phyloP scores from a whole-genome alignment of 352 stramenopile genomes.

The Phytopythium ostracodes region DNA sequence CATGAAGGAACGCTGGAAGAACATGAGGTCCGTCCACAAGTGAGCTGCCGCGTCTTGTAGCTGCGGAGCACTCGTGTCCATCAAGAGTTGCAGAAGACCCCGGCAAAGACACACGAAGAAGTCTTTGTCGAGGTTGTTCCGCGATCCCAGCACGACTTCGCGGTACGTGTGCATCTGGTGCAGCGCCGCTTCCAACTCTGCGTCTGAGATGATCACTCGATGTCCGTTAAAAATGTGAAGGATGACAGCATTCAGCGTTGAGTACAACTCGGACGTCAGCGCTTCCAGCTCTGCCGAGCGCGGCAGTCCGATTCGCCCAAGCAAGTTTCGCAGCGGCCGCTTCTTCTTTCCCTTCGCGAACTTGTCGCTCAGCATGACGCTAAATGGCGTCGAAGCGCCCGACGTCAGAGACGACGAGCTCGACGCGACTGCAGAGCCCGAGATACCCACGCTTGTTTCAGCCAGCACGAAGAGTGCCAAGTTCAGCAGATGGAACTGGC shows the following conservation, averaged over 20 bases:
- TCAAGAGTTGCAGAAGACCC: conserved; percentile 53
- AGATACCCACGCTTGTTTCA: conserved; percentile 35
- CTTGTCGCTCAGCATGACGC: conserved; percentile 50
- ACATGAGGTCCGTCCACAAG: conserved; percentile 68
- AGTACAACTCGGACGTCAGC: conserved; percentile 46
- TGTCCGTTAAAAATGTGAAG: conserved; percentile 59
- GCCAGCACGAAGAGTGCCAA: conserved; percentile 55
- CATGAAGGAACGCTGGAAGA: conserved; percentile 50
- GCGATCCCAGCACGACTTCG: conserved; percentile 48
- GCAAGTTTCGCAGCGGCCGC: conserved; percentile 38
- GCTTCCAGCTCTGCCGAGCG: conserved; percentile 51
- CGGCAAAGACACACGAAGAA: conserved; percentile 67
- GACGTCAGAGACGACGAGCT: not conserved
- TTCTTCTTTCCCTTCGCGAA: conserved; percentile 51
- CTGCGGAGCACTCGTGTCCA: conserved; percentile 17
- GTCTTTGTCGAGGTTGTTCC: conserved; percentile 49
- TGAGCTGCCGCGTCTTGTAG: conserved; percentile 51
- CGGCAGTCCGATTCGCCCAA: conserved; percentile 42
- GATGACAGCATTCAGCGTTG: conserved; percentile 51
- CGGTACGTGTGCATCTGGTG: conserved; percentile 55
- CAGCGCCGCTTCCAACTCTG: conserved; percentile 47
- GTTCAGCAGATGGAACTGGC: conserved; percentile 48
- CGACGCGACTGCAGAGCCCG: conserved; percentile 12
- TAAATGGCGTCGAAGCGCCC: conserved; percentile 28
- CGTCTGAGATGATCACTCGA: conserved; percentile 40